Evolutionary conservation across 371 early-diverging fungal species (phyloP).

Genomic region (Mortierella sp.): DNA sequence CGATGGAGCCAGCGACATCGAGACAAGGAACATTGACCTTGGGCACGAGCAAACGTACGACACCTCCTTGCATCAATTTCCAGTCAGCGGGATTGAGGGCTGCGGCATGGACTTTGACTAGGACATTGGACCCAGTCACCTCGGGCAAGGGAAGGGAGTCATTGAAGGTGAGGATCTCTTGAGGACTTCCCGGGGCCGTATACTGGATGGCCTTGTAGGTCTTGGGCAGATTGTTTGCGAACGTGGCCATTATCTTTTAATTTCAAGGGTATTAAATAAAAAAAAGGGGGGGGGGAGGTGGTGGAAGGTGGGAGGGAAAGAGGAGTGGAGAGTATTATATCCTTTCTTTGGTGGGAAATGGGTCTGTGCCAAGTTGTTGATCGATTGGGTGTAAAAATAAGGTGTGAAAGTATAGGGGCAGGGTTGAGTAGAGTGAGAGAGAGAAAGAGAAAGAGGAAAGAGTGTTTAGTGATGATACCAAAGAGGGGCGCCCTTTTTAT

Average conservation of each 20-base stretch:
- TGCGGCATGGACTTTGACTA: conserved; percentile 66
- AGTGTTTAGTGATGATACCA: conserved; percentile 11
- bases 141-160: conserved; percentile 24
- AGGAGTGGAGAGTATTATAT: neutral
- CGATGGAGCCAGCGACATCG: conserved; percentile 54
- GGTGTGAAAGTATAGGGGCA: conserved; percentile 11
- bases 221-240: conserved; percentile 44
- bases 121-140: conserved; percentile 53
- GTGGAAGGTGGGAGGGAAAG: too few species aligned
- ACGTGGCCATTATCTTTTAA: conserved; percentile 23
- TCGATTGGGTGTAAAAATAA: neutral
- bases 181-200: conserved; percentile 37
- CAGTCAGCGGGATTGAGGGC: conserved; percentile 75
- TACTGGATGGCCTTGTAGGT: conserved; percentile 57
- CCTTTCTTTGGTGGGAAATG: neutral
- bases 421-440: too few species aligned
- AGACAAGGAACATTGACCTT: conserved; percentile 40
- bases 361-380: neutral
- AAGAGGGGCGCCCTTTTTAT: neutral
- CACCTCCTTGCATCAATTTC: conserved; percentile 55
- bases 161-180: conserved; percentile 29
- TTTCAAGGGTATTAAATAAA: too few species aligned
- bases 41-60: conserved; percentile 25
- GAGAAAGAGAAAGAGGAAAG: too few species aligned
- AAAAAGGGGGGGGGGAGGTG: too few species aligned